Base-by-base conservation (phyloP, 2,329 filamentous ascomycete genomes). In the Ceratocystis alfenasii region DNA sequence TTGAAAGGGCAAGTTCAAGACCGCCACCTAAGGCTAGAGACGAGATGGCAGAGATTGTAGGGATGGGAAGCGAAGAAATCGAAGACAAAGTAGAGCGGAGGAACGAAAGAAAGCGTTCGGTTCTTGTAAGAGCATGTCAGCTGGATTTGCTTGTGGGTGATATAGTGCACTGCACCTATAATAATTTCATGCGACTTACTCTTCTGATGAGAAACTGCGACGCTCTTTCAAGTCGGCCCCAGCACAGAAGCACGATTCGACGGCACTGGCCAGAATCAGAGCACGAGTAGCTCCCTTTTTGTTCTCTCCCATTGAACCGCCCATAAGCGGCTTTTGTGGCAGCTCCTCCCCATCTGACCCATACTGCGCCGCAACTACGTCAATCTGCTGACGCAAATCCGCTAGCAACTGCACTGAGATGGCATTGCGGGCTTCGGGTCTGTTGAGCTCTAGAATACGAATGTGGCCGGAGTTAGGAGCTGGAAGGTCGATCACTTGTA, bases 181-280 rank as follows among this genome's bases (percentile, higher is more conserved):
- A 63, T 30, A 22, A 33, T 33, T 15, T 20, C 33, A 46, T 55
- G 48, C 41, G 20, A 76, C 84, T 68, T 75, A 95, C 91, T 96
- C 88, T 71, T 90, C 83, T 68, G 80, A 81, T 0, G 84, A 87
- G 76, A 96, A 94, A 3, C 81, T 83, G 67, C 83, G 82, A 33
- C 93, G 80, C 79, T 96, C 93, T 74, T 96, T 97, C 72, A 99
- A 77, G 74, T 99, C 94, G 3, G 94, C 94, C 46, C 94, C 94
- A 0, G 94, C 90, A 75, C 94, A 99, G 75, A 99, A 99, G 71
- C 86, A 88, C 28, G 84, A 80, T 71, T 96, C 90, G n/a, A 90
- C 82, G 50, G 90, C 89, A 72, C 89, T 95, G 10, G 90, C 88
- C 17, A 99, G 71, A 50, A 99, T 84, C 70, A 99, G 75, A 1